Percentiles rank a stretch among this genome's conserved stretches.
These are phyloP conservation scores for Teunomyces cretensis DNA, from an alignment of 805 yeast species.

Conservation along the genomic window DNA sequence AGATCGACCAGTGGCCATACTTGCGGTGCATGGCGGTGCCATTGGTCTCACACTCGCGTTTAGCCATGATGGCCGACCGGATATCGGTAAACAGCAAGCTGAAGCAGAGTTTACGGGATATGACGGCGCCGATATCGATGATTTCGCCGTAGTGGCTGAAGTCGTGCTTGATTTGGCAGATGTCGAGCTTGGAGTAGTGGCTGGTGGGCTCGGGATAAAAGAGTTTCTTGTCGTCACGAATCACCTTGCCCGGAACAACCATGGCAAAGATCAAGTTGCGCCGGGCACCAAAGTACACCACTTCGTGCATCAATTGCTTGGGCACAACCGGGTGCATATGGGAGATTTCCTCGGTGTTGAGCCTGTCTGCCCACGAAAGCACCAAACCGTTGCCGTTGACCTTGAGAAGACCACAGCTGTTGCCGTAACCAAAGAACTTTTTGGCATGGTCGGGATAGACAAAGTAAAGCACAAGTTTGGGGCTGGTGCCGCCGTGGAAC, in stretches of 20 bases:
- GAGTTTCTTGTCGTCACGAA: constrained; percentile 21
- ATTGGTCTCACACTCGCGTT: constrained; percentile 28
- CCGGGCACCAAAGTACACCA: constrained; percentile 47
- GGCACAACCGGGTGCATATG: constrained; percentile 22
- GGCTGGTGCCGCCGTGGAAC: constrained; percentile 15
- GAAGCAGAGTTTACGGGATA: constrained; percentile 63
- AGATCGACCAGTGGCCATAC: constrained; percentile 60
- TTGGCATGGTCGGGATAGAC: constrained; percentile 52
- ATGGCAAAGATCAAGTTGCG: constrained; percentile 50
- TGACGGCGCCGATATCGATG: constrained; percentile 62
- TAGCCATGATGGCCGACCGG: constrained; percentile 59
- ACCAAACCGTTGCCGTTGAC: constrained; percentile 56
- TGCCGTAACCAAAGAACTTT: constrained; percentile 49
- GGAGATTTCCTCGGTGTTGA: constrained; percentile 22
- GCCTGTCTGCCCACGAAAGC: constrained; percentile 46
- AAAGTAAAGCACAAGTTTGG: constrained; percentile 49
- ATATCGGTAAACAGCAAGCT: constrained; percentile 60
- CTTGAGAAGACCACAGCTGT: constrained; percentile 51
- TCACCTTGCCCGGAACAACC: constrained; percentile 19
- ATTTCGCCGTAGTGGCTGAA: constrained; percentile 59
- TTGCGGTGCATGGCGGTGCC: constrained; percentile 39
- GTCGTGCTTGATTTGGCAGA: constrained; percentile 46
- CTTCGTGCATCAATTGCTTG: constrained; percentile 26
- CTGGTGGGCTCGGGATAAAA: constrained; percentile 45
- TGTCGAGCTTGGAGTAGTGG: constrained; percentile 44